Conservation (phyloP, 2,329 filamentous ascomycete species). For the Herpotrichia juniperi region DNA sequence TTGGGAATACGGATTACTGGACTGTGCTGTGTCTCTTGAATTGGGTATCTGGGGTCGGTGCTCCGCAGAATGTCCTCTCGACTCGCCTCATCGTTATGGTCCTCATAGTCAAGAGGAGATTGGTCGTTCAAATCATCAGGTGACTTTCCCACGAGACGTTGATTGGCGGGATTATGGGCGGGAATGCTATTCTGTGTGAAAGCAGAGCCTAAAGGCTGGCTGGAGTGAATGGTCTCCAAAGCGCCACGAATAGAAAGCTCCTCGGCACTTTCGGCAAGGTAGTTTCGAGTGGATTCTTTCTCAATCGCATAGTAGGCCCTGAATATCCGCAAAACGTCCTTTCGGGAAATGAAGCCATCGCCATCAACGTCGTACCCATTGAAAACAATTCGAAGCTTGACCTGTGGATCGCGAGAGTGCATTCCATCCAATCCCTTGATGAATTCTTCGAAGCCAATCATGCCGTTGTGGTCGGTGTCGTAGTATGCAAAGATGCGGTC, state of each 20-base stretch:
- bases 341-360: slow-evolving; percentile 83
- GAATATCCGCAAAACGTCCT: slow-evolving; percentile 90
- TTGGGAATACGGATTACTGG: slow-evolving; percentile 35
- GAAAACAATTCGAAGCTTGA: slow-evolving; percentile 67
- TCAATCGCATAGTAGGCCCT: slow-evolving; percentile 90
- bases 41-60: slow-evolving; percentile 4
- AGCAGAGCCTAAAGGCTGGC: slow-evolving; percentile 54
- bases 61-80: slow-evolving; percentile 22
- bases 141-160: slow-evolving; percentile 37
- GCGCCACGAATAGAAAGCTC: slow-evolving; percentile 69
- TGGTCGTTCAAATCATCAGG: slow-evolving; percentile 37
- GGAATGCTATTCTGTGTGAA: slow-evolving; percentile 47
- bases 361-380: slow-evolving; percentile 89
- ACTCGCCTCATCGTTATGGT: slow-evolving; percentile 27
- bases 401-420: slow-evolving; percentile 55
- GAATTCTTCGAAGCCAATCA: slow-evolving; percentile 94
- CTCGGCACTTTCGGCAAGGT: slow-evolving; percentile 75
- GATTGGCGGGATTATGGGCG: slow-evolving; percentile 20
- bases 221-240: slow-evolving; percentile 49
- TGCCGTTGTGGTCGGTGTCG: slow-evolving; percentile 84
- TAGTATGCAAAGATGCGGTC: slow-evolving; percentile 98
- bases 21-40: not conserved
- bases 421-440: slow-evolving; percentile 77
- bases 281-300: slow-evolving; percentile 85
- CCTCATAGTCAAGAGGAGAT: slow-evolving; percentile 27